These are phyloP conservation scores for Panaeolus cyanescens DNA, from an alignment of 768 basidiomycete genomes.

Conservation along the genomic window DNA sequence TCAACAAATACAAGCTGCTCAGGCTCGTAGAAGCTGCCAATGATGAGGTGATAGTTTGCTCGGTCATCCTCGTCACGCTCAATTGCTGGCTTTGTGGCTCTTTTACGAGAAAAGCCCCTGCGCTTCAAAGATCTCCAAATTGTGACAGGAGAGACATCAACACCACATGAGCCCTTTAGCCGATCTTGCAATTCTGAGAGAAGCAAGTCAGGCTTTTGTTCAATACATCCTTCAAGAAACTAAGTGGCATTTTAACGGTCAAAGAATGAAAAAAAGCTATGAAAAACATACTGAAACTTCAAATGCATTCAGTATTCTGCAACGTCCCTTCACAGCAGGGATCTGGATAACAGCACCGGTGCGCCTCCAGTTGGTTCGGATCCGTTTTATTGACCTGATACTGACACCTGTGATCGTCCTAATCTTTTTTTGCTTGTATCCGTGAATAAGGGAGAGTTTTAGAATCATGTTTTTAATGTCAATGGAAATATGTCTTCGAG, in stretches of 20 bases:
- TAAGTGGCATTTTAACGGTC: background rate
- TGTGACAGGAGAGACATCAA: background rate
- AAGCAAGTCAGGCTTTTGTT: background rate
- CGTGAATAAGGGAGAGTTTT: no score
- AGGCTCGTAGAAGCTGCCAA: conserved; percentile 16
- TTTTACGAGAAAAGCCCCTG: conserved; percentile 2
- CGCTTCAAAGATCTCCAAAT: conserved; percentile 5
- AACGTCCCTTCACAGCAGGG: background rate
- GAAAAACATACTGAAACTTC: background rate
- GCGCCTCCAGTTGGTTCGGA: conserved; percentile 20
- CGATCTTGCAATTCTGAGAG: background rate
- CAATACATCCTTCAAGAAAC: background rate
- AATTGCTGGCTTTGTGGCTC: conserved; percentile 12
- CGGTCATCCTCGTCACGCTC: conserved; percentile 19
- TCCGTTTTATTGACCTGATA: background rate
- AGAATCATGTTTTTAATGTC: no score
- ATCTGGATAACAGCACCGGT: conserved; percentile 26
- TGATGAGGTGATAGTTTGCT: conserved; percentile 12
- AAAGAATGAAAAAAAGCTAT: background rate
- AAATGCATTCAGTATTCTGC: background rate
- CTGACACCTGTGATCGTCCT: background rate
- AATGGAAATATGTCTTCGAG: no score
- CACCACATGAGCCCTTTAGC: background rate
- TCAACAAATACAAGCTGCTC: conserved; percentile 30
- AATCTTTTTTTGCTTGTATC: background rate